Base-by-base conservation (phyloP, 2,329 filamentous ascomycete species). In the Cryoendolithus antarcticus region DNA sequence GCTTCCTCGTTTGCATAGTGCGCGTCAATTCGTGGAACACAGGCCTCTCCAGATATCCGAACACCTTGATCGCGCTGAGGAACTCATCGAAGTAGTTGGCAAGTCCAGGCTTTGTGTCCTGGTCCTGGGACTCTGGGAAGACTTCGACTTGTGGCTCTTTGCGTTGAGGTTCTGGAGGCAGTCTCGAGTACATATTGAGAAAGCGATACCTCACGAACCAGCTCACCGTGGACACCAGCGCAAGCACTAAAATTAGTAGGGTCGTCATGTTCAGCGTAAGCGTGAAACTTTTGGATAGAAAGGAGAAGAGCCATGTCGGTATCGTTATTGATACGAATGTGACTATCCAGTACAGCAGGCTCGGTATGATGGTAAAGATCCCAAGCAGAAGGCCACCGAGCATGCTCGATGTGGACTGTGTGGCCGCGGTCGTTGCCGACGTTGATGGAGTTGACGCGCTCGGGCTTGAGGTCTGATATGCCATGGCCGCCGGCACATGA, bases 221-320 rank as follows among this genome's bases (percentile, higher is more conserved):
- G 59, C 82, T 93, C 47, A 86, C 70, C 2, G 80, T 86, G n/a
- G 86, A 93, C 37, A 85, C 77, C 42, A 93, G 65, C 40, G 75
- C 78, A 30, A 80, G 70, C 42, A 86, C 55, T 41, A 96, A 85
- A 48, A 96, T 65, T 60, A 93, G 77, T 78, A 98, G 63, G 11
- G 91, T 98, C 12, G 89, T 96, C 51, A 91, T 89, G 59, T 96
- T 96, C 88, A 98, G 93, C 8, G 91, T 98, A 56, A 98, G 85
- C 0, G 91, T 98, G 67, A 93, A 69, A 61, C 84, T 95, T 47
- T 86, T 89, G 4, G 86, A 94, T 56, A 94, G 85, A 45, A 94
- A 69, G 4, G 79, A 83, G 59, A 93, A 98, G 11, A 96, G 74
- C 62, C 91, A 77, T 58, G 85, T 86, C 32, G 91, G 91, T 43